These are phyloP conservation scores for Chrysanthemum seticuspe DNA, from an alignment of 129 eudicot genomes.

Conservation along the genomic window DNA sequence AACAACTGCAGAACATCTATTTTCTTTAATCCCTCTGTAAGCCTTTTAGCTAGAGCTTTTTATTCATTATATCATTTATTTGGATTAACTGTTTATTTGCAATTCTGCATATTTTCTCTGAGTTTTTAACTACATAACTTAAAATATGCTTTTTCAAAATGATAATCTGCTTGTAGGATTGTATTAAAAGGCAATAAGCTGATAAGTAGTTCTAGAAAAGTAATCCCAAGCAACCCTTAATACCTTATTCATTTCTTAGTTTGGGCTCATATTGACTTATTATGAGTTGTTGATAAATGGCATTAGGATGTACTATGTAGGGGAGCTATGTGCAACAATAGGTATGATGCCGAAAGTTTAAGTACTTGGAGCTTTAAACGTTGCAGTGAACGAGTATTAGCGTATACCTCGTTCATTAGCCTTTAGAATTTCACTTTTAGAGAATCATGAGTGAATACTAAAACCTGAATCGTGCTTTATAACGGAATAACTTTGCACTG, in stretches of 20 bases:
- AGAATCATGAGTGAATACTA: too few species aligned
- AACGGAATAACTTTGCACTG: too few species aligned
- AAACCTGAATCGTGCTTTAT: too few species aligned
- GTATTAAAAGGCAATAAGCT: neutral
- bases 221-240: too few species aligned
- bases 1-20: neutral
- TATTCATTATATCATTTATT: neutral
- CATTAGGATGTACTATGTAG: neutral
- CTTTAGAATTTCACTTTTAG: too few species aligned
- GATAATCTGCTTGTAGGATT: neutral
- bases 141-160: neutral
- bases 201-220: neutral
- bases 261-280: neutral
- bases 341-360: neutral
- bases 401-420: too few species aligned
- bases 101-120: neutral
- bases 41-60: neutral
- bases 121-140: neutral
- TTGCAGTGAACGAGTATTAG: too few species aligned
- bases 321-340: neutral
- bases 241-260: neutral
- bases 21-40: neutral
- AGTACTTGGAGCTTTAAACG: too few species aligned
- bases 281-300: neutral
- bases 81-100: neutral